Evolutionary conservation across 2,329 filamentous ascomycete species (phyloP).

Genomic region (Endoconidiophora polonica): DNA sequence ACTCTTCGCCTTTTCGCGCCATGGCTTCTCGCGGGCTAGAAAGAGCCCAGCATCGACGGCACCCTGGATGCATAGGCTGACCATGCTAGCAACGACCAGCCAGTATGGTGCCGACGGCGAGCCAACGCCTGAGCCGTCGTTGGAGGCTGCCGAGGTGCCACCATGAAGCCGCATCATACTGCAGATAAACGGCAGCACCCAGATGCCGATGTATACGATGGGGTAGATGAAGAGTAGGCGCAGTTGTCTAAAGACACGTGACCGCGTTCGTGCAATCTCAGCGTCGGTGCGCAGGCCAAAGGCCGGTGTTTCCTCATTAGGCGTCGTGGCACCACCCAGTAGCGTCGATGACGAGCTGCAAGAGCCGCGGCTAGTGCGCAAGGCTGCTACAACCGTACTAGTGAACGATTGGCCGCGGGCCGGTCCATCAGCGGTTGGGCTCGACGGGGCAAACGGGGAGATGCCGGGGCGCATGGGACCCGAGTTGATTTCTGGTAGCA

Average conservation of each 20-base stretch:
- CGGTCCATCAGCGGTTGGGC: constrained; percentile 16
- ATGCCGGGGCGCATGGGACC: constrained; percentile 8
- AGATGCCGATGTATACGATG: constrained; percentile 52
- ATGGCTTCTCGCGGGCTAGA: constrained; percentile 52
- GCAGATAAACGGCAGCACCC: constrained; percentile 52
- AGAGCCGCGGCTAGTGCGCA: constrained; percentile 13
- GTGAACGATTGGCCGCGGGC: constrained; percentile 16
- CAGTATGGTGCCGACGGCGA: constrained; percentile 27
- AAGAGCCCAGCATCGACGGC: constrained; percentile 53
- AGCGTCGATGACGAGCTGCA: constrained; percentile 13
- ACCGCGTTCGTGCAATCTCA: constrained; percentile 25
- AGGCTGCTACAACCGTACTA: neutral
- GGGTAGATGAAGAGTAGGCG: constrained; percentile 64
- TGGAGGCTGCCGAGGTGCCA: constrained; percentile 9
- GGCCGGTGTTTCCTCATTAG: constrained; percentile 13
- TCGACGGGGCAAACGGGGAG: constrained; percentile 7
- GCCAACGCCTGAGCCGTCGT: constrained; percentile 14
- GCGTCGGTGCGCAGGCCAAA: constrained; percentile 12
- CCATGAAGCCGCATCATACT: constrained; percentile 43
- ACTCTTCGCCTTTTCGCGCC: constrained; percentile 14
- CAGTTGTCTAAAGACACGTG: constrained; percentile 49
- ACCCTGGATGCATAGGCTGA: constrained; percentile 48
- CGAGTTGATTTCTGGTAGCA: neutral
- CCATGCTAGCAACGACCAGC: constrained; percentile 36
- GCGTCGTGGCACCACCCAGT: constrained; percentile 11